A percentile compares a stretch with the other conserved stretches of the same genome.
Conservation (phyloP, 495 filamentous ascomycete genomes). For the Penicillium parvum region DNA sequence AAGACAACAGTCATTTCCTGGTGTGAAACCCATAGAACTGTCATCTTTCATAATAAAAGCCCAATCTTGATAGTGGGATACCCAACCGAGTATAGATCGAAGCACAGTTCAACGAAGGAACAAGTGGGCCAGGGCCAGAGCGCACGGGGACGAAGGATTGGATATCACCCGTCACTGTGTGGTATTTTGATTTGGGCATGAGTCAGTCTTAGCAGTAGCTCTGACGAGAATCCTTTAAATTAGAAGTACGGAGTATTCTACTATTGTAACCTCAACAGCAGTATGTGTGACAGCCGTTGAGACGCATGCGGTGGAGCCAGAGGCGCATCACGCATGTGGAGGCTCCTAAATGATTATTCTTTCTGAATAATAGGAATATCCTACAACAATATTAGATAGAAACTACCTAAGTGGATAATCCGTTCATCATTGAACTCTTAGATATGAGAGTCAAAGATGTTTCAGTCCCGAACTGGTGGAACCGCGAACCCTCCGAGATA, state of each 20-base stretch:
- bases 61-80: too few relatives aligned
- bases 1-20: too few relatives aligned
- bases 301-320: slow-evolving; percentile 14
- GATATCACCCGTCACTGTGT: background rate
- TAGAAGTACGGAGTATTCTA: too few relatives aligned
- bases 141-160: slow-evolving; percentile 16
- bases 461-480: slow-evolving; percentile 8
- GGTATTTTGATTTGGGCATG: background rate
- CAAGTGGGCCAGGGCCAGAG: background rate
- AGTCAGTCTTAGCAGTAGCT: background rate
- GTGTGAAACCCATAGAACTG: too few relatives aligned
- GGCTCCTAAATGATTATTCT: background rate
- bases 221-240: too few relatives aligned
- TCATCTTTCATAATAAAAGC: too few relatives aligned
- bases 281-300: slow-evolving; percentile 6
- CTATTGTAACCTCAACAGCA: too few relatives aligned
- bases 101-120: background rate
- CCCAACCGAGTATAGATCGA: slow-evolving; percentile 2
- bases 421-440: too few relatives aligned
- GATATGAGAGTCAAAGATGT: too few relatives aligned
- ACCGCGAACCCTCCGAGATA: background rate
- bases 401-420: too few relatives aligned
- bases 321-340: background rate
- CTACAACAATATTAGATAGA: background rate
- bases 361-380: background rate